Conservation (phyloP, 1,139 yeast species). For the Geotrichum citri-aurantii region DNA sequence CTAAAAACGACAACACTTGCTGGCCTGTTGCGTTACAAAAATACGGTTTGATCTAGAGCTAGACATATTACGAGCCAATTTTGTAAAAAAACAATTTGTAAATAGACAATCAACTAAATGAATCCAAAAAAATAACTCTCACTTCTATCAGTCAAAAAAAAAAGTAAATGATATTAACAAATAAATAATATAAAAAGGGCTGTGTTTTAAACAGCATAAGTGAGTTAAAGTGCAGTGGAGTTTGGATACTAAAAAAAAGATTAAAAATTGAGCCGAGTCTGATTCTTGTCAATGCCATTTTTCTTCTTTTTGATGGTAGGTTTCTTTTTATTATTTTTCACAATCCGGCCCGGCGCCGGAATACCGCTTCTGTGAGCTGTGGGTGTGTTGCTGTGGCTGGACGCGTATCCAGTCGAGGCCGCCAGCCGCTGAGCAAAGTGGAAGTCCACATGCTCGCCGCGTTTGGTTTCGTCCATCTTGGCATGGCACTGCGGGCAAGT, state of each 20-base stretch:
- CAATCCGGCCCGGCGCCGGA: conserved; percentile 6
- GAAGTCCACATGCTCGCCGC: conserved; percentile 39
- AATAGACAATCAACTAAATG: no score
- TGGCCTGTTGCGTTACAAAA: background rate
- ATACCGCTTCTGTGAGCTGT: background rate
- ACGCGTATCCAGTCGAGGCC: background rate
- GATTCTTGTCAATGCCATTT: conserved; percentile 18
- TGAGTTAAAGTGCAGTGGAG: no score
- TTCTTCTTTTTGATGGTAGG: conserved; percentile 15
- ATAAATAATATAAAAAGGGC: background rate
- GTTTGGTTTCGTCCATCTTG: conserved; percentile 19
- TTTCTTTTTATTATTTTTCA: conserved; percentile 1
- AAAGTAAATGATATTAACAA: no score
- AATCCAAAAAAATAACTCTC: no score
- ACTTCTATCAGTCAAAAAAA: no score
- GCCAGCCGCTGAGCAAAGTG: conserved; percentile 41
- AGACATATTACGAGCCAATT: no score
- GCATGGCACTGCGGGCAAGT: conserved; percentile 31
- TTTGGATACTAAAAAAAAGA: background rate
- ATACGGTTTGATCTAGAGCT: background rate
- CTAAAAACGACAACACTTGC: no score
- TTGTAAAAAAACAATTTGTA: no score
- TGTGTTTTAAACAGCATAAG: no score
- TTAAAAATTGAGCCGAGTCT: conserved; percentile 22
- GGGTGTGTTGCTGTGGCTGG: background rate